phyloP scores from a whole-genome alignment of 2,329 filamentous ascomycete species.

The Raffaelea arxii region DNA sequence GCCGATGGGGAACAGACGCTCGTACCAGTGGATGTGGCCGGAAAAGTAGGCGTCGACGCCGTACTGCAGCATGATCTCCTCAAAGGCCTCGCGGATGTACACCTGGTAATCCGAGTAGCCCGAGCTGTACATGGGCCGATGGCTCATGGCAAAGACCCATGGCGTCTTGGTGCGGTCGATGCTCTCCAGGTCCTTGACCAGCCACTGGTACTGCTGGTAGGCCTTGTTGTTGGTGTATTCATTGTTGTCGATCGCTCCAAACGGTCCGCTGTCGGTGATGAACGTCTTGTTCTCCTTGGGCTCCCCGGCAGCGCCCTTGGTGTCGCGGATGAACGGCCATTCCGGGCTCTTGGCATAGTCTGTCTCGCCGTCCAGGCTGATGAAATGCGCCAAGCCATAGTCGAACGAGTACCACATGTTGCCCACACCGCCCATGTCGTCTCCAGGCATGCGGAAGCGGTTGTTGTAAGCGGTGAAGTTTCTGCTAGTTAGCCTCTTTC shows the following conservation, averaged over 20 bases:
- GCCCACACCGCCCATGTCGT: conserved; percentile 34
- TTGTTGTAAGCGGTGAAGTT: conserved; percentile 42
- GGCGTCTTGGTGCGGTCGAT: conserved; percentile 15
- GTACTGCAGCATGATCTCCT: conserved; percentile 31
- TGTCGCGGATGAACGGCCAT: conserved; percentile 32
- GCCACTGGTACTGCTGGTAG: conserved; percentile 31
- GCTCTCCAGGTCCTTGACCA: conserved; percentile 12
- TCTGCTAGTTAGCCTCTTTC: conserved; percentile 17
- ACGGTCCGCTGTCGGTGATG: conserved; percentile 38
- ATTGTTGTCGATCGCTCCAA: conserved; percentile 29
- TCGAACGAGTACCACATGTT: conserved; percentile 45
- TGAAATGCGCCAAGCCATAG: conserved; percentile 42
- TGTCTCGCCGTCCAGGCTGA: conserved; percentile 34
- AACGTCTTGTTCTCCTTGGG: conserved; percentile 32
- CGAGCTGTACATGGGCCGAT: conserved; percentile 14
- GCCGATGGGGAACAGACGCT: conserved; percentile 13
- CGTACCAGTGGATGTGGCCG: conserved; percentile 17
- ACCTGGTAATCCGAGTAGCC: conserved; percentile 30
- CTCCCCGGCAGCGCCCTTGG: conserved; percentile 27
- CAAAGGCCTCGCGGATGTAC: conserved; percentile 33
- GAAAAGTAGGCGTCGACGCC: conserved; percentile 36
- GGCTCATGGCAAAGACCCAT: conserved; percentile 14
- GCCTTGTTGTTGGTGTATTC: conserved; percentile 28
- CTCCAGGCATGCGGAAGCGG: conserved; percentile 41
- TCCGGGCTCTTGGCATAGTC: conserved; percentile 38